These are phyloP conservation scores for Stenogyne calaminthoides DNA, from an alignment of 305 asterid species.

Conservation along the genomic window DNA sequence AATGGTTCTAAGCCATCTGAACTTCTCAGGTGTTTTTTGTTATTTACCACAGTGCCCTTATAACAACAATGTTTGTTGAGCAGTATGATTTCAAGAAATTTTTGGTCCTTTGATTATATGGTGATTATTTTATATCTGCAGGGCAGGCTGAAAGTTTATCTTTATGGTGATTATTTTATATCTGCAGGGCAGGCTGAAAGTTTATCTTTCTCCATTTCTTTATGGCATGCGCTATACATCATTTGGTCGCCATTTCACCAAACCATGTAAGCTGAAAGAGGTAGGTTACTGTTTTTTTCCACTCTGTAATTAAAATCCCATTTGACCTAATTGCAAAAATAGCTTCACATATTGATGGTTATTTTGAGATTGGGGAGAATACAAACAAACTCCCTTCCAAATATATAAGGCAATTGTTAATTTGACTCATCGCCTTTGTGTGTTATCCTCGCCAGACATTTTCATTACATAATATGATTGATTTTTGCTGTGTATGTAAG, in stretches of 20 bases:
- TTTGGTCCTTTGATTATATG: neutral
- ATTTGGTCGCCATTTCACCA: conserved; percentile 94
- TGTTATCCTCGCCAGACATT: neutral
- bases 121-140: conserved; percentile 43
- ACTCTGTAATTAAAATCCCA: neutral
- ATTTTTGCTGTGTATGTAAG: neutral
- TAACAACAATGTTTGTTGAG: conserved; percentile 7
- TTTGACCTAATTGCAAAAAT: too few species aligned
- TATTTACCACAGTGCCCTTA: neutral
- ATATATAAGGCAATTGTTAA: neutral
- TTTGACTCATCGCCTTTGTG: neutral
- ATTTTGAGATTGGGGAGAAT: neutral
- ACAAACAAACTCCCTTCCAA: neutral
- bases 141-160: conserved; percentile 77
- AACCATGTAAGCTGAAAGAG: conserved; percentile 70
- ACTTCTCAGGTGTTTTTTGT: neutral
- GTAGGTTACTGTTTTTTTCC: conserved; percentile 44
- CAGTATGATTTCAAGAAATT: neutral
- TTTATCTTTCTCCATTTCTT: conserved; percentile 81
- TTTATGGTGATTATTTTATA: too few species aligned
- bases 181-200: too few species aligned
- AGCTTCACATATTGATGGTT: neutral
- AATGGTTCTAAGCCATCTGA: neutral
- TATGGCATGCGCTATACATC: conserved; percentile 92
- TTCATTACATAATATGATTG: neutral